Base-by-base conservation (phyloP, 2,329 filamentous ascomycete genomes). In the Ophiostoma ulmi region DNA sequence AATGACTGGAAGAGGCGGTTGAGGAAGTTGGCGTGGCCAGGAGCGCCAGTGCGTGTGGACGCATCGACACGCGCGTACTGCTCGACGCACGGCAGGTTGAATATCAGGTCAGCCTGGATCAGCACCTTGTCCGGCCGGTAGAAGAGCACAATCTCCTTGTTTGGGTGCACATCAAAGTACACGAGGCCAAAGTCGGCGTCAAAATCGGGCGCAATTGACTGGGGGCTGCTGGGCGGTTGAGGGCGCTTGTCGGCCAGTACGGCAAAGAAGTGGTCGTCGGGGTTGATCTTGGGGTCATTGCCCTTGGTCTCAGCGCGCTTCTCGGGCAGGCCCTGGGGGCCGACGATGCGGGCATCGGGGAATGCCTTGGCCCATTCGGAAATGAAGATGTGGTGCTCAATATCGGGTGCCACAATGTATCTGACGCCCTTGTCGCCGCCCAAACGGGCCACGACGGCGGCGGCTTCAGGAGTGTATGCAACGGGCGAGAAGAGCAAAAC, bases 321-420 rank as follows among this genome's bases (percentile, higher is more conserved):
- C 80, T 94, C 92, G 31, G 88, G 88, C 1, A 99, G 87, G 0
- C 92, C 92, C 76, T 94, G 90, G 0, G 92, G 91, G 0, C 89
- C 94, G 76, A 98, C 86, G 67, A 99, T 85, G 76, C 90, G 89
- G 41, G 94, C 94, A 61, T 85, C 79, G 0, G 94, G 94, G 78
- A 88, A 98, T 36, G 88, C 91, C 67, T 86, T 82, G 76, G 91
- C 88, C 94, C 95, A 99, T 67, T 92, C 85, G 0, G 91, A 90
- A 70, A 99, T 79, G 83, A 95, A 96, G 78, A 99, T 92, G 85
- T 99, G 95, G 80, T 99, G 95, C 82, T 99, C 93, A 69, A 92
- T 85, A 79, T 99, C 95, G 0, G 91, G 88, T 0, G 95, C 94
- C 36, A 94, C 84, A 74, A 99, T 89, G 84, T 98, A 98, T 75